Evolutionary conservation across 1,284 basidiomycete species (phyloP), one percentile per base, ranked within the genome.

Genomic region (Heterobasidion parviporum): DNA sequence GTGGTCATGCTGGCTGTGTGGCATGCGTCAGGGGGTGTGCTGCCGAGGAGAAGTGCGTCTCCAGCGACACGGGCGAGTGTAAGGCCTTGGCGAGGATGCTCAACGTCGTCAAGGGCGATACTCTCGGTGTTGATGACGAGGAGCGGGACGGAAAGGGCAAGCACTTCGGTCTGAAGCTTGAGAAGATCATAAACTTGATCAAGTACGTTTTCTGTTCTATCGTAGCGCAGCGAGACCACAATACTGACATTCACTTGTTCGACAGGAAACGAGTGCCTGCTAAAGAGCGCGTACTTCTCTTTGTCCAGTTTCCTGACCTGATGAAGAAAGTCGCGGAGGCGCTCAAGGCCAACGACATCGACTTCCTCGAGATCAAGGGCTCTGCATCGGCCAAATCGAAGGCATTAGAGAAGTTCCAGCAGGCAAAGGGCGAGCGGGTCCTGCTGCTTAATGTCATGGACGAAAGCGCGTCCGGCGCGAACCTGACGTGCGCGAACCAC

Each of bases 261-360:
- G 54, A 43, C 62, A 92, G 88, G 65, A 79, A 82, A 54, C 69
- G 74, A 43, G 80, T 95, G 26, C 84, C 89, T 1, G 79, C 81
- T 61, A 74, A 85, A 14, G 92, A 97, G 62, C 85, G 92, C 2
- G 80, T 95, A 12, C 80, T 98, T 44, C 82, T 98, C 54, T 98
- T 98, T 70, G 89, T 96, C 12, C 94, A 98, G 65, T 98, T 96
- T 78, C 87, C 85, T 8, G 95, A 97, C 68, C 79, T 98, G 59
- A 91, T 89, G 77, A 83, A 84, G 66, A 97, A 96, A 70, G 90
- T 97, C 43, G 83, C 83, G 6, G 89, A 94, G 58, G 92, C 92
- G 0, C 79, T 98, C 58, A 73, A 70, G 1, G 79, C 81, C 48
- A 81, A 92, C 64, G 79, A 81, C 16, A 84, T 98, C 65, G 75